Evolutionary conservation across 371 early-diverging fungal genomes (phyloP), one percentile per base, ranked within the genome.

Genomic region (Caulochytrium protostelioides): DNA sequence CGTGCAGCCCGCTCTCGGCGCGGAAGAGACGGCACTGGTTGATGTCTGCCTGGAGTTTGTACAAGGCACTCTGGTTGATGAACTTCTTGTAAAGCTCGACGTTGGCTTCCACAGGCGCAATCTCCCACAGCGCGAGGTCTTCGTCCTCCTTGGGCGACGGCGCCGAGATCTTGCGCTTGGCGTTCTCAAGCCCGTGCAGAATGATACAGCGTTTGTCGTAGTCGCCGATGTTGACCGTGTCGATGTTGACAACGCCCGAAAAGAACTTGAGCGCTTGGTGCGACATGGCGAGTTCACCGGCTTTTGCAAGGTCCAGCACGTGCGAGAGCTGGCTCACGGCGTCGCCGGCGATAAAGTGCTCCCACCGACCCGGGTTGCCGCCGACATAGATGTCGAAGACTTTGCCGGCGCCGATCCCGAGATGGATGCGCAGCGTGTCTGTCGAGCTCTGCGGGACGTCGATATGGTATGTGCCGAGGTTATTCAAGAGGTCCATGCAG

Each of bases 301-400:
- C 46, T 41, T 59, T 52, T 1, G 65, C 65, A 0, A 59, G 40
- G 41, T 65, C 62, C 20, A 65, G 32, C 31, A 65, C 65, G 12
- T 24, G 26, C 0, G 59, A 36, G 6, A 65, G 38, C 37, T 65
- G 65, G 17, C 52, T 49, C 13, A 65, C 50, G 8, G 59, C 65
- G 21, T 65, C 65, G 1, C 65, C 64, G 1, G 54, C 58, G 17
- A 65, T 47, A 42, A 65, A 65, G 38, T 65, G 65, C 34, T 65
- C 65, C 65, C 65, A 65, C 28, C 65, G 32, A 2, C 47, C 59
- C 2, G 43, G 35, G 9, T 33, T 39, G 8, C 55, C 63, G n/a
- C 65, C 65, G 12, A 65, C 65, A 26, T 57, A 49, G 4, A 65
- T 56, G 39, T 65, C 65, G 30, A 40, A 59, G 6, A 65, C 47